Evolutionary conservation across 306 rosid species (phyloP).

Genomic region (Coriaria nepalensis): DNA sequence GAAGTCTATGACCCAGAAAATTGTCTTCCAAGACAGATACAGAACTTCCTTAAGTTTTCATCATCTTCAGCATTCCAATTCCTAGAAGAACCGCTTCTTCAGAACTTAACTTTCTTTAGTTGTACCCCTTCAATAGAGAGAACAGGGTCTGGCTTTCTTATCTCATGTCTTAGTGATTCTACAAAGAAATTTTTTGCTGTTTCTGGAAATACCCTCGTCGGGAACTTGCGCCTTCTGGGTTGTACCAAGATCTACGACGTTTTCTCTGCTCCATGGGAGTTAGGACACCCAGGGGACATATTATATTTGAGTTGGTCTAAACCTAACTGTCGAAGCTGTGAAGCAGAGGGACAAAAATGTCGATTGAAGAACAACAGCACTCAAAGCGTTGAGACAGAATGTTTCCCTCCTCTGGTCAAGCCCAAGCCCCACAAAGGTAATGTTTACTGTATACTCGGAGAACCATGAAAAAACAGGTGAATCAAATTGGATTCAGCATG

Average conservation of each 20-base stretch:
- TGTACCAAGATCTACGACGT: slow-evolving; percentile 22
- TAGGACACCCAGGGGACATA: too few species aligned
- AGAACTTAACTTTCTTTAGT: slow-evolving; percentile 10
- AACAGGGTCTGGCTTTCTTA: accelerated
- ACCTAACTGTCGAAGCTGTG: slow-evolving; percentile 24
- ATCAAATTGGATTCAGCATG: too few species aligned
- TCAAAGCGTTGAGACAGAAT: not conserved
- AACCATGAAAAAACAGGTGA: too few species aligned
- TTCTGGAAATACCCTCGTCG: accelerated
- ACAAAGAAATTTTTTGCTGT: slow-evolving; percentile 5
- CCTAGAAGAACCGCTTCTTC: accelerated
- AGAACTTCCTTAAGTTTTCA: not conserved
- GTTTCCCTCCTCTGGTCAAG: not conserved
- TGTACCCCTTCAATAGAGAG: slow-evolving; percentile 12
- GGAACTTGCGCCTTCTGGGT: accelerated
- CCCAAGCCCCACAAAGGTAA: not conserved
- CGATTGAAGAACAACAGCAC: slow-evolving; percentile 10
- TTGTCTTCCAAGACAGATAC: slow-evolving; percentile 9
- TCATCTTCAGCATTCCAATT: slow-evolving; percentile 16
- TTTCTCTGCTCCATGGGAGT: slow-evolving; percentile 4
- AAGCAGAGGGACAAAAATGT: slow-evolving; percentile 18
- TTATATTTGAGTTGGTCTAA: slow-evolving; percentile 16
- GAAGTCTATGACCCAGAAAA: slow-evolving; percentile 3
- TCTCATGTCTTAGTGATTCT: slow-evolving; percentile 14
- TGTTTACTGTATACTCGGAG: too few species aligned